Conservation (phyloP, 2,329 filamentous ascomycete species). For the Colletotrichum zoysiae region DNA sequence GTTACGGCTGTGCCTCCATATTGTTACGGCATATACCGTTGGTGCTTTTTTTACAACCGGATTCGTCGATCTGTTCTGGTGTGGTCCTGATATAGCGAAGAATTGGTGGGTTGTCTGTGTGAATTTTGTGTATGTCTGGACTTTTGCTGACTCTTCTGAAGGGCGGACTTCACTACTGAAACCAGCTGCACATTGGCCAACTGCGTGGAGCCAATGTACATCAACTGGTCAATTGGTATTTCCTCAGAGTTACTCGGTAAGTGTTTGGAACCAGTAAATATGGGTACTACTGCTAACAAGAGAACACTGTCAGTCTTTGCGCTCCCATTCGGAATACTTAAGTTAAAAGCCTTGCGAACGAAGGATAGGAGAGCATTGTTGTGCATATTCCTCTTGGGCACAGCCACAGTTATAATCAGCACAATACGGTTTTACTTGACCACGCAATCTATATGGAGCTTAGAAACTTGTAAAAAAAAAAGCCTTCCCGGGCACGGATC, state of each 20-base stretch:
- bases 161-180: not conserved
- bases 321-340: slow-evolving; percentile 4
- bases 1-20: not conserved
- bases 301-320: not conserved
- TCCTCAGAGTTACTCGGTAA: slow-evolving; percentile 1
- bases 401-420: not conserved
- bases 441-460: not conserved
- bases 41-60: not conserved
- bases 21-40: not conserved
- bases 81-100: not conserved
- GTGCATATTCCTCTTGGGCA: not conserved
- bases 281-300: not conserved
- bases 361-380: slow-evolving; percentile 6
- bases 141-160: not conserved
- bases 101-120: not conserved
- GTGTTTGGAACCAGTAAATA: not conserved
- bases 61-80: slow-evolving; percentile 10
- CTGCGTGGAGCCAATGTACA: not conserved
- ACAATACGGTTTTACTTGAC: not conserved
- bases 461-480: not conserved
- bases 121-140: too few species aligned
- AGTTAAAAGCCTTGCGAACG: not conserved
- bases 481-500: too few species aligned
- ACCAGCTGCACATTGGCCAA: not conserved
- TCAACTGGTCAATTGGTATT: slow-evolving; percentile 13